Base-by-base conservation (phyloP, 805 yeast genomes). In the Wickerhamomyces rabaulensis region DNA sequence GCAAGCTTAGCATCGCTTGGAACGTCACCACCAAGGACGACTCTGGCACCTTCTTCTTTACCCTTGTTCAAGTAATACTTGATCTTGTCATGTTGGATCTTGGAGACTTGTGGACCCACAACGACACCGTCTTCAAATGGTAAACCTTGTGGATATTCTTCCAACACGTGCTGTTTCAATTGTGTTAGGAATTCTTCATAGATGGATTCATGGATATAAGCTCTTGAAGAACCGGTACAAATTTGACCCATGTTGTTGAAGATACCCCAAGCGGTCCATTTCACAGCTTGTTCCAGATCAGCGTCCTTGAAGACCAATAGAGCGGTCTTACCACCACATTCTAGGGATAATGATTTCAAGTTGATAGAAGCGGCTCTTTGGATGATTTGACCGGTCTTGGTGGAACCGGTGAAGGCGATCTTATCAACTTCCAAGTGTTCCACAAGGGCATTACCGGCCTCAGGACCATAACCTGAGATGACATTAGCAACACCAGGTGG, bases 231-330 rank as follows among this genome's bases (percentile, higher is more conserved):
- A 46, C 84, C 83, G 42, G 82, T 76, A 64, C 85, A 79, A 51
- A 79, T 80, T 65, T 79, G 83, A 52, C 85, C 85, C 58, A 79
- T 71, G 66, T 79, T 79, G 66, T 68, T 73, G 68, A 78, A 78
- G 51, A 79, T 77, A 58, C 82, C 83, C 50, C 69, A 58, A 41
- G 71, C 75, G 4, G 75, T 75, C 76, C 80, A 77, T 52, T 75
- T 71, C 27, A 70, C 68, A 37, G 79, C 77, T 49, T 66, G 67
- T 2, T 71, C 75, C 21, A 75, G 51, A 54, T 74, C 70, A 16
- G 76, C 75, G 52, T 75, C 79, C 26, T 68, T 70, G 56, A 75
- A 74, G 4, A 75, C 66, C 25, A 75, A 58, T 50, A 70, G 63
- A 5, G 79, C 76, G 13, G 78, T 70, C 60, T 75, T 75, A 46